Conservation (phyloP, 805 yeast genomes). For the Metschnikowia anglica region DNA sequence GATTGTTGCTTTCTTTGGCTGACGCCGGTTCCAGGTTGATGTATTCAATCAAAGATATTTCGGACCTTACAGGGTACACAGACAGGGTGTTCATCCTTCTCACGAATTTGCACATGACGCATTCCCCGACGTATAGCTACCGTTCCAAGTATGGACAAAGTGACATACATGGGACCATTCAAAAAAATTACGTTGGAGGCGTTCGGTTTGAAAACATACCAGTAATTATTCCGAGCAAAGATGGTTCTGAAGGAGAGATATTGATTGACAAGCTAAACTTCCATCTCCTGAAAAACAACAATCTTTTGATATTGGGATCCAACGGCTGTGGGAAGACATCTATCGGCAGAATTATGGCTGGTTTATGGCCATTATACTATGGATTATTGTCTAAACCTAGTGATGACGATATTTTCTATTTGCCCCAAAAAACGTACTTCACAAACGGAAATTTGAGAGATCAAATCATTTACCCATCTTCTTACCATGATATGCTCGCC, state of each 20-base stretch:
- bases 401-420: constrained; percentile 64
- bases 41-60: constrained; percentile 90
- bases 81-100: constrained; percentile 78
- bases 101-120: constrained; percentile 78
- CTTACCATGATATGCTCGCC: constrained; percentile 72
- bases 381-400: constrained; percentile 81
- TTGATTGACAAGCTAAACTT: constrained; percentile 61
- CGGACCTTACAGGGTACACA: constrained; percentile 88
- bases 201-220: constrained; percentile 80
- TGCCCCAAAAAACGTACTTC: constrained; percentile 88
- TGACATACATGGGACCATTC: constrained; percentile 77
- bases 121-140: constrained; percentile 56
- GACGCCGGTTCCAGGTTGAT: constrained; percentile 94
- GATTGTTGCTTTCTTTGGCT: constrained; percentile 85
- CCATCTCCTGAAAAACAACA: constrained; percentile 58
- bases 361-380: constrained; percentile 85
- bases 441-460: constrained; percentile 82
- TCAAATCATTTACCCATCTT: constrained; percentile 84
- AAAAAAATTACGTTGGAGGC: constrained; percentile 67
- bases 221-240: constrained; percentile 68
- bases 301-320: constrained; percentile 76
- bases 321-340: constrained; percentile 92
- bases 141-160: constrained; percentile 45
- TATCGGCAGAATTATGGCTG: constrained; percentile 78
- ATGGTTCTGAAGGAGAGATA: constrained; percentile 60